Base-by-base conservation (phyloP, 2,329 filamentous ascomycete genomes). In the Fusarium anguioides region DNA sequence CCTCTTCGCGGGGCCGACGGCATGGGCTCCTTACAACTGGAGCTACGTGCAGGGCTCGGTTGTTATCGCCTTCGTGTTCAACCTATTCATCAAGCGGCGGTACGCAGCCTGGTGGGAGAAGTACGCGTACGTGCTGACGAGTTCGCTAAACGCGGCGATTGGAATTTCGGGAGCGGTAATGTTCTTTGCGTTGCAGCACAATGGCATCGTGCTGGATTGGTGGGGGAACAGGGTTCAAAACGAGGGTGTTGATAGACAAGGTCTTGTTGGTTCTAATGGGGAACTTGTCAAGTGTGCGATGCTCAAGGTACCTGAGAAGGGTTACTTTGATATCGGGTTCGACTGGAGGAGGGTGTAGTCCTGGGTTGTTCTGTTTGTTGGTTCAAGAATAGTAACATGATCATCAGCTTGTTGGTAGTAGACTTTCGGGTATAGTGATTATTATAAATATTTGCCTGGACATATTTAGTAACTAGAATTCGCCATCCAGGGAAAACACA, bases 61-160 rank as follows among this genome's bases (percentile, higher is more conserved):
- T 3, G 60, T 68, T 10, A 47, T 75, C 15, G 64, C 66, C 2
- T 23, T 75, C 14, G n/a, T 75, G 24, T 75, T 75, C 56, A 75
- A 75, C 51, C 63, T 40, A 15, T 66, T 60, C 20, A 55, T 75
- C 60, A 74, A 74, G 49, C 40, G 48, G n/a, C 55, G 69, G 24
- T 70, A 70, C 48, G 26, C 39, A 6, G 58, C 41, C 12, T 75
- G 72, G 73, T 75, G 74, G 72, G 64, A 74, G 37, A 69, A 66
- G 47, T 75, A 75, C 40, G 71, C 72, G 21, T 75, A 75, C 45
- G 69, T 73, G 15, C 46, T 75, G 41, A 68, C 72, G 17, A 70
- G 69, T 26, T 73, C 72, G 6, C 65, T 75, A 10, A 67, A 49
- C 20, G 64, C 74, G 6, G 74, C 71, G 17, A 73, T 75, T 49